These are phyloP conservation scores for Phyllostachys edulis DNA, from an alignment of 176 grass and related monocot genomes.

Conservation along the genomic window DNA sequence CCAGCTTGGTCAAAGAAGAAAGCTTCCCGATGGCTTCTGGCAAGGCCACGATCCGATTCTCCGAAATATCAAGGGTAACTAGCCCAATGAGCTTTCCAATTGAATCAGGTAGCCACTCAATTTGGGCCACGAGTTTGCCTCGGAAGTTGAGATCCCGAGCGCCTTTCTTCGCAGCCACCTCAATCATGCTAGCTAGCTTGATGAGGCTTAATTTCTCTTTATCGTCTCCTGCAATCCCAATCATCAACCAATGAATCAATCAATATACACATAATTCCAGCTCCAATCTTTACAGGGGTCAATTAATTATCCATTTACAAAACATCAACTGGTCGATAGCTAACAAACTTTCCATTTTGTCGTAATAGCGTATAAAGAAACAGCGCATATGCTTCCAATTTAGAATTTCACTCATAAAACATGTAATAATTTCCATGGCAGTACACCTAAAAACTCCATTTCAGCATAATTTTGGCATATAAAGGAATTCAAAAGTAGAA, in stretches of 20 bases:
- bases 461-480: slow-evolving; percentile 14
- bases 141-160: slow-evolving; percentile 60
- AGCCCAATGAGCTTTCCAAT: slow-evolving; percentile 83
- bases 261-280: slow-evolving; percentile 24
- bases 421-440: neutral
- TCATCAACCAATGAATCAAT: slow-evolving; percentile 40
- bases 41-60: slow-evolving; percentile 67
- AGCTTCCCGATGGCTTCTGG: slow-evolving; percentile 76
- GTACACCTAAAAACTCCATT: slow-evolving; percentile 13
- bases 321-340: neutral
- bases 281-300: neutral
- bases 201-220: slow-evolving; percentile 71
- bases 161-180: slow-evolving; percentile 80
- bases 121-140: slow-evolving; percentile 69
- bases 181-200: slow-evolving; percentile 89
- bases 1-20: slow-evolving; percentile 78
- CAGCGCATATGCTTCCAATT: neutral
- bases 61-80: slow-evolving; percentile 78
- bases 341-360: neutral
- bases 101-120: slow-evolving; percentile 98
- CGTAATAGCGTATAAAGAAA: neutral
- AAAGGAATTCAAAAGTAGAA: slow-evolving; percentile 7
- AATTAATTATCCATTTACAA: neutral
- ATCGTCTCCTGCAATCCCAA: slow-evolving; percentile 54
- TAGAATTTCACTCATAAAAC: neutral